Evolutionary conservation across 2,329 filamentous ascomycete genomes (phyloP).

Genomic region (Metarhizium sp.): DNA sequence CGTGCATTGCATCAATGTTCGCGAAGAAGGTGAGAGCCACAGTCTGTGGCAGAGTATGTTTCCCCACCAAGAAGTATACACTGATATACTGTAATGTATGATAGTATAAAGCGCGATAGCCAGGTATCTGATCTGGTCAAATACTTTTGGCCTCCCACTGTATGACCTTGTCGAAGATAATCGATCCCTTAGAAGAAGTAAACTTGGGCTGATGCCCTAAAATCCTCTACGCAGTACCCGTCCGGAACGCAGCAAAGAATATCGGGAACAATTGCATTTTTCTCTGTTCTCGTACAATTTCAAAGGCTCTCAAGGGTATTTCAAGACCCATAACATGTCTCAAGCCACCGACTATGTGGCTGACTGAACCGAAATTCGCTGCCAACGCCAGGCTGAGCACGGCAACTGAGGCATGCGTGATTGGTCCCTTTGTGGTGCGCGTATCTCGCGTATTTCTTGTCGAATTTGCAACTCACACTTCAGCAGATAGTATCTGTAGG

Average conservation of each 20-base stretch:
- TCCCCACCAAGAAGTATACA: no score
- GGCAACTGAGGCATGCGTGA: neutral
- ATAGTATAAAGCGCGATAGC: no score
- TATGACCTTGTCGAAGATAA: no score
- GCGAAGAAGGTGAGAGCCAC: no score
- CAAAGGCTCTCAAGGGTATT: neutral
- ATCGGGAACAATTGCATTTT: neutral
- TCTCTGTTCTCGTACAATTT: no score
- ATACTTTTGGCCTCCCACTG: no score
- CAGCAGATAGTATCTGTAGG: neutral
- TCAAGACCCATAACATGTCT: neutral
- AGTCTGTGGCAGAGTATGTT: no score
- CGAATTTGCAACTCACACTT: neutral
- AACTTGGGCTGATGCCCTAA: no score
- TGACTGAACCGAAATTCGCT: neutral
- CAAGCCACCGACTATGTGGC: neutral
- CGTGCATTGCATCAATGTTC: no score
- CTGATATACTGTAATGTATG: no score
- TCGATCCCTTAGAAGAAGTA: no score
- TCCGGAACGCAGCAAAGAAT: neutral
- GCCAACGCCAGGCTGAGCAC: neutral
- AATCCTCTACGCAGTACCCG: neutral
- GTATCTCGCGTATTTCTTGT: neutral
- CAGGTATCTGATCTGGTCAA: no score
- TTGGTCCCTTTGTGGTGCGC: neutral